Evolutionary conservation across 2,329 filamentous ascomycete species (phyloP).

Genomic region (Septoria linicola): DNA sequence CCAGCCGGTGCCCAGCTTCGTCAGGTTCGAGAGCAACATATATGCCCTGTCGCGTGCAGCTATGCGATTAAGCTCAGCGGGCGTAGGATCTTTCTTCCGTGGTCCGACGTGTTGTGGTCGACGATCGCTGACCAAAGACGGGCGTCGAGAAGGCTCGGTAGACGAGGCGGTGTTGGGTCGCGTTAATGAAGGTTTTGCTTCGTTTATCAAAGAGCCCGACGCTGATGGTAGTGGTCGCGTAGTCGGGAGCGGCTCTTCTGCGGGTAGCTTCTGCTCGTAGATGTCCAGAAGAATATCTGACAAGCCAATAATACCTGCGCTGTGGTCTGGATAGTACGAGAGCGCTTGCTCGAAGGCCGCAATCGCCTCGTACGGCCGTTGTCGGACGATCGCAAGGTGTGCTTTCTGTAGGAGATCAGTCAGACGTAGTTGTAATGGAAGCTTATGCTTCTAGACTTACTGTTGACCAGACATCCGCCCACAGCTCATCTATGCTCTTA

Average conservation of each 20-base stretch:
- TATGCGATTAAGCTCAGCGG: conserved; percentile 76
- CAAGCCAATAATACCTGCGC: conserved; percentile 74
- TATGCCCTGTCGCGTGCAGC: conserved; percentile 87
- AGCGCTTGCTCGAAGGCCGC: conserved; percentile 79
- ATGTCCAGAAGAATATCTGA: conserved; percentile 84
- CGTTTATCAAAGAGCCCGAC: conserved; percentile 25
- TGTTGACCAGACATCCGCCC: conserved; percentile 80
- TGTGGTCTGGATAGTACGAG: conserved; percentile 75
- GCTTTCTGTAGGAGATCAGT: conserved; percentile 57
- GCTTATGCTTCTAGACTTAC: conserved; percentile 50
- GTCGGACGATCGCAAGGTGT: conserved; percentile 62
- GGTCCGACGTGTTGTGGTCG: conserved; percentile 13
- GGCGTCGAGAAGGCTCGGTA: conserved; percentile 16
- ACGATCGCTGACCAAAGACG: conserved; percentile 19
- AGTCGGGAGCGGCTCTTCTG: conserved; percentile 55
- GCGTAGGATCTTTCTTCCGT: conserved; percentile 44
- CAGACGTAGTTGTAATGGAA: not conserved
- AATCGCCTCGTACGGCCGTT: conserved; percentile 66
- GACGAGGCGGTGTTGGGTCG: conserved; percentile 22
- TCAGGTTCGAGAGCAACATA: conserved; percentile 75
- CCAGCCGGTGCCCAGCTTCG: conserved; percentile 84
- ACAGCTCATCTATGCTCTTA: conserved; percentile 79
- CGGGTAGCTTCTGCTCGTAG: conserved; percentile 62
- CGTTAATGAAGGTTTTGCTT: conserved; percentile 24
- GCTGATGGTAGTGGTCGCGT: conserved; percentile 33